Evolutionary conservation across 371 early-diverging fungal species (phyloP).

Genomic region (Mortierella sp.): DNA sequence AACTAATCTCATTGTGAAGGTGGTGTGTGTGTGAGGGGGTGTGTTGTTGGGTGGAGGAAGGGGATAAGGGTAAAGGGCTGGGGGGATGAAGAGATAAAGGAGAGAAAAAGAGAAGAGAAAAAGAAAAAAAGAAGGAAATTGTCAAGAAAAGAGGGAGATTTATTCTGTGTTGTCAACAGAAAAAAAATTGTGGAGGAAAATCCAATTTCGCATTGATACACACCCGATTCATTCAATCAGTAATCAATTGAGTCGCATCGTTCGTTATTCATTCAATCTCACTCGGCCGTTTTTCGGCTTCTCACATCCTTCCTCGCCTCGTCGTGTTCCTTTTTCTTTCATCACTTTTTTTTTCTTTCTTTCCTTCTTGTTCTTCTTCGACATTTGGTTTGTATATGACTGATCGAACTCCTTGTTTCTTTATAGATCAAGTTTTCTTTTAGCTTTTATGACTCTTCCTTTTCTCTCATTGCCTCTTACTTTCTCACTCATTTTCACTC

Average conservation of each 20-base stretch:
- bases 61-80: too few species aligned
- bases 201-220: too few species aligned
- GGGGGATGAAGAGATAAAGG: not conserved
- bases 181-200: not conserved
- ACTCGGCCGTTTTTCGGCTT: not conserved
- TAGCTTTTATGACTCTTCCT: not conserved
- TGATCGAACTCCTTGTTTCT: too few species aligned
- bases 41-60: not conserved
- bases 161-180: not conserved
- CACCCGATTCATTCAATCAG: too few species aligned
- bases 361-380: not conserved
- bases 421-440: conserved; percentile 6
- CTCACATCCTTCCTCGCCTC: not conserved
- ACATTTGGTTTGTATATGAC: too few species aligned
- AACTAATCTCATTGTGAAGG: conserved; percentile 72
- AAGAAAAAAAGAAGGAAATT: conserved; percentile 16
- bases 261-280: too few species aligned
- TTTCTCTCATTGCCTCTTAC: not conserved
- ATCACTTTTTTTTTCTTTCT: not conserved
- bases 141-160: too few species aligned
- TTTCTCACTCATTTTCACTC: too few species aligned
- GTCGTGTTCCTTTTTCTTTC: not conserved
- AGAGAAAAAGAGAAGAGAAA: not conserved
- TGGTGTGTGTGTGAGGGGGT: conserved; percentile 20
- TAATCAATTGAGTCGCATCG: too few species aligned